These are phyloP conservation scores for Monascus ruber DNA, from an alignment of 2,329 filamentous ascomycete genomes.

Conservation along the genomic window DNA sequence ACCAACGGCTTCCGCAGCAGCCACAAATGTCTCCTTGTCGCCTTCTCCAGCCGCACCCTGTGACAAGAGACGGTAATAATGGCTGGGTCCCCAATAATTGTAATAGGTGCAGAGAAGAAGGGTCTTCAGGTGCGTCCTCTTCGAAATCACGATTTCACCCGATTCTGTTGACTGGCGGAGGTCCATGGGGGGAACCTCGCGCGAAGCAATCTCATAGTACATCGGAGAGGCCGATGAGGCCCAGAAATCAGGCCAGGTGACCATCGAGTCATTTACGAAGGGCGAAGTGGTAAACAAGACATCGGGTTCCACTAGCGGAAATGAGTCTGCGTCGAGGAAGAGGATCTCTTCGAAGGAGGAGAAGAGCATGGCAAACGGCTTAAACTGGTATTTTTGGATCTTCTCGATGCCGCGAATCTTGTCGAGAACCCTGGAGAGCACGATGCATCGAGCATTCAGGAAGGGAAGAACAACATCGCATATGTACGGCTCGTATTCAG, in stretches of 20 bases:
- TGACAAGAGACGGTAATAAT: constrained; percentile 36
- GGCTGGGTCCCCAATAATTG: constrained; percentile 35
- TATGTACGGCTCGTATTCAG: constrained; percentile 27
- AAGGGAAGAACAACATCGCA: constrained; percentile 23
- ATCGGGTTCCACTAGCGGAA: constrained; percentile 32
- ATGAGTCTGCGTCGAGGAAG: constrained; percentile 43
- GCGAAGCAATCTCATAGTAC: constrained; percentile 29
- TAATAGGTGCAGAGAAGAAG: constrained; percentile 40
- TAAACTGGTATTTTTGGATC: constrained; percentile 35
- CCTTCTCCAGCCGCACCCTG: constrained; percentile 39
- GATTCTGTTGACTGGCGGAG: constrained; percentile 29
- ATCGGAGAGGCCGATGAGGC: constrained; percentile 24
- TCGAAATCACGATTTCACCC: constrained; percentile 36
- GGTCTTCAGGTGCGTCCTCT: constrained; percentile 28
- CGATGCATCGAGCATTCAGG: constrained; percentile 18
- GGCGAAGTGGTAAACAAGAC: constrained; percentile 37
- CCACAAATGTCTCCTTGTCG: constrained; percentile 41
- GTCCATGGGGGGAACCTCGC: constrained; percentile 11
- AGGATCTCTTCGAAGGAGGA: constrained; percentile 44
- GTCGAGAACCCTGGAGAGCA: constrained; percentile 22
- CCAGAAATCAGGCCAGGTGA: constrained; percentile 41
- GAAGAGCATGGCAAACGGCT: constrained; percentile 41
- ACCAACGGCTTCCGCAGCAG: constrained; percentile 31
- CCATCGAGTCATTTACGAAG: constrained; percentile 25
- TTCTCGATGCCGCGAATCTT: not conserved